These are phyloP conservation scores for Casaregolazyma suthepensis DNA, from an alignment of 1,139 yeast species.

Conservation along the genomic window DNA sequence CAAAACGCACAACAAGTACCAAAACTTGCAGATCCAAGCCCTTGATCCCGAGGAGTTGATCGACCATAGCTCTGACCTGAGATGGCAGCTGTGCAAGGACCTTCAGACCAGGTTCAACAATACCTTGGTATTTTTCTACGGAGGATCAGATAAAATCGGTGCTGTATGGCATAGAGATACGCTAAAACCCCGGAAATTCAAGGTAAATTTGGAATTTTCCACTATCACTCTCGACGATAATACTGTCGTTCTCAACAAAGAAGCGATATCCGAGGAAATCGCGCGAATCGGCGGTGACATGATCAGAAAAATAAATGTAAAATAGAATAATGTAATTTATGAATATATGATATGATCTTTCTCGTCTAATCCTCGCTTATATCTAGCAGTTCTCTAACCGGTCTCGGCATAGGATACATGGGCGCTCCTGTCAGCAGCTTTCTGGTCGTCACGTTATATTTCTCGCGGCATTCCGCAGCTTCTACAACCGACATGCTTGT, in stretches of 20 bases:
- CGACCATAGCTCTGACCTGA: constrained; percentile 23
- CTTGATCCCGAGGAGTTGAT: constrained; percentile 23
- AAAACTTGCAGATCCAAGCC: constrained; percentile 43
- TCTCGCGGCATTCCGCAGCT: constrained; percentile 19
- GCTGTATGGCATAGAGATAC: constrained; percentile 75
- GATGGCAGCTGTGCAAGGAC: constrained; percentile 28
- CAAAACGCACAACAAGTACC: constrained; percentile 39
- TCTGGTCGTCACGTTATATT: constrained; percentile 12
- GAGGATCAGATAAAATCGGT: constrained; percentile 45
- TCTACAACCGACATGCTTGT: constrained; percentile 27
- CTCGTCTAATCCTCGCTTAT: constrained; percentile 6
- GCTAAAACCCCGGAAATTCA: constrained; percentile 52
- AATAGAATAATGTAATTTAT: constrained; percentile 1
- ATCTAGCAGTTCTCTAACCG: constrained; percentile 17
- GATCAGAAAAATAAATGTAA: constrained; percentile 20
- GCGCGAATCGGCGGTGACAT: constrained; percentile 69
- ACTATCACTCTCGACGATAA: constrained; percentile 49
- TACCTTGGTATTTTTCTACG: constrained; percentile 53
- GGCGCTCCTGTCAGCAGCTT: constrained; percentile 20
- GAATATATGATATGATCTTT: neutral
- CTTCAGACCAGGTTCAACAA: constrained; percentile 36
- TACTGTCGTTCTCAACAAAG: constrained; percentile 59
- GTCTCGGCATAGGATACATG: constrained; percentile 27
- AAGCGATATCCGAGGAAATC: constrained; percentile 70
- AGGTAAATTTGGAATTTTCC: constrained; percentile 73